These are phyloP conservation scores for Fusarium graminum DNA, from an alignment of 2,329 filamentous ascomycete genomes.

Conservation along the genomic window DNA sequence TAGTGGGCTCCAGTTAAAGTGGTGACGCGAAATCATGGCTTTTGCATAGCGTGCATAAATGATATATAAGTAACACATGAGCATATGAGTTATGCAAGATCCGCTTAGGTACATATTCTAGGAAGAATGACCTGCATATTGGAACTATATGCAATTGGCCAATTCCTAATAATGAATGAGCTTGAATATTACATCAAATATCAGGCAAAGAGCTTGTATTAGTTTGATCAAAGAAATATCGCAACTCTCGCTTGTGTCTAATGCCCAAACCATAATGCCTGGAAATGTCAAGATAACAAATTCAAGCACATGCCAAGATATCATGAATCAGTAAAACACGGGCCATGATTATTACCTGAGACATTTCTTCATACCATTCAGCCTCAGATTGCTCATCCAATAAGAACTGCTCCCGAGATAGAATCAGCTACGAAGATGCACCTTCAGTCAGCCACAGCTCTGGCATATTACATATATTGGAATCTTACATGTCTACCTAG, in stretches of 20 bases:
- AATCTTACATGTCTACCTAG: constrained; percentile 10
- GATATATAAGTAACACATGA: neutral
- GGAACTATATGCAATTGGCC: neutral
- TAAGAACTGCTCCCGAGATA: constrained; percentile 1
- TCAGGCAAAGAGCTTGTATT: neutral
- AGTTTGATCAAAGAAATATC: neutral
- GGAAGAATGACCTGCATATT: too few relatives aligned
- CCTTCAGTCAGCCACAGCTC: constrained; percentile 35
- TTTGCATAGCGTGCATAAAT: constrained; percentile 7
- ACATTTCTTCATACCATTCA: constrained; percentile 4
- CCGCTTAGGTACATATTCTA: too few relatives aligned
- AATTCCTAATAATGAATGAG: neutral
- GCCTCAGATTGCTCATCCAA: constrained; percentile 14
- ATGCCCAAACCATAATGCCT: neutral
- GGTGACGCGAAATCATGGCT: constrained; percentile 39
- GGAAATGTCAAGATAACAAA: too few relatives aligned
- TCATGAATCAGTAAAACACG: neutral
- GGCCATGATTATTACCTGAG: constrained; percentile 16
- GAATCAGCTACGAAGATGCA: constrained; percentile 5
- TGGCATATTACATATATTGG: constrained; percentile 1
- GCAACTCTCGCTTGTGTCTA: neutral
- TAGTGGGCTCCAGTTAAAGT: constrained; percentile 46
- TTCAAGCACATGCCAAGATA: neutral
- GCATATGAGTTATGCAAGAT: too few relatives aligned
- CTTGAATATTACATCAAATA: too few relatives aligned